Evolutionary conservation across 1,139 yeast genomes (phyloP), one percentile per base, ranked within the genome.

Genomic region (Wickerhamomyces sp.): DNA sequence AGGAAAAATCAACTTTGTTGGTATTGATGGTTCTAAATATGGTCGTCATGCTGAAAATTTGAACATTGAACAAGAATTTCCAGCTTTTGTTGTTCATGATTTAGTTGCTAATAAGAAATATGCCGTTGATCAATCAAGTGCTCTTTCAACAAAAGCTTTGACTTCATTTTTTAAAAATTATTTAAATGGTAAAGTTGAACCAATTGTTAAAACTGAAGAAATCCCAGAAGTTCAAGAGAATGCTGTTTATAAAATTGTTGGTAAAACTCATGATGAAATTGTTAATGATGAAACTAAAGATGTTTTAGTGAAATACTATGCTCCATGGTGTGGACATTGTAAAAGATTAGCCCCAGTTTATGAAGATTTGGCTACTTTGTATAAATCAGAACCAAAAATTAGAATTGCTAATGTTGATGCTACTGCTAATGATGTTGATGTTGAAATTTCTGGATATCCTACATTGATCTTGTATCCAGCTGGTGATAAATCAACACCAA

Each of bases 321-420:
- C 99, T 47, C 96, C 96, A 70, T 93, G 99, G 99, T 91, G 99
- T 75, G 97, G 98, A 43, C 98, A 91, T 76, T 91, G 99, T 78
- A 91, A 91, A 78, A 88, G 79, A 69, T 77, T 91, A 69, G 96
- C 96, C 48, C 99, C 99, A 63, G 76, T 74, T 50, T 93, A 84
- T 75, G 96, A 87, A 64, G 94, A 89, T 65, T 78, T 93, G 58
- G 97, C 90, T 47, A 81, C 72, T 44, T 64, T 85, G 48, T 85
- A 73, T 67, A 73, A 71, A 47, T 69, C 76, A 45, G 78, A 69
- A 40, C 68, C 71, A 41, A 72, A 81, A 64, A 88, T 91, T 49
- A 65, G 82, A 42, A 72, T 93, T 62, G 97, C 96, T 57, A 81
- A 91, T 69, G 70, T 91, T 49, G 97, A 93, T 68, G 95, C 91